A percentile compares a stretch with the other conserved stretches of the same genome.
Conservation (phyloP, 2,329 filamentous ascomycete species). For the Fusarium incarnatum region DNA sequence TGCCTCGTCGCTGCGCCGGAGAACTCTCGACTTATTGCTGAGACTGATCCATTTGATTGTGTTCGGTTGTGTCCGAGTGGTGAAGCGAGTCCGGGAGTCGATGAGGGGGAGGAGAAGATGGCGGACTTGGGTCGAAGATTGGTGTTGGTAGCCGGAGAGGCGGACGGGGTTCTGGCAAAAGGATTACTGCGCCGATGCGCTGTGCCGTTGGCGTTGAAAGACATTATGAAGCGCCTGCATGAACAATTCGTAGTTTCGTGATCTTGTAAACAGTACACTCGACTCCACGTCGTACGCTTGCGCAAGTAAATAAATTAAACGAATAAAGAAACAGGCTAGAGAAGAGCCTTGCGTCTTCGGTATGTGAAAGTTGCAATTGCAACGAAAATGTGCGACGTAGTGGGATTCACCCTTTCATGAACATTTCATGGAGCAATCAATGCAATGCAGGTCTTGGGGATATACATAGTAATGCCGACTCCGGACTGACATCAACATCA, state of each 20-base stretch:
- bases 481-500: constrained; percentile 36
- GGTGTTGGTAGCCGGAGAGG: constrained; percentile 69
- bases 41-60: constrained; percentile 71
- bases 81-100: constrained; percentile 54
- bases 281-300: constrained; percentile 22
- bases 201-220: constrained; percentile 52
- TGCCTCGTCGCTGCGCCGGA: constrained; percentile 40
- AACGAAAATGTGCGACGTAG: constrained; percentile 41
- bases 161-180: constrained; percentile 76
- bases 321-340: constrained; percentile 8
- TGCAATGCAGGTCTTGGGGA: constrained; percentile 38
- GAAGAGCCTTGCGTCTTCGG: constrained; percentile 7
- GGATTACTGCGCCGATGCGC: constrained; percentile 83
- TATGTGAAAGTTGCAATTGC: constrained; percentile 34
- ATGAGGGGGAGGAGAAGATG: constrained; percentile 72
- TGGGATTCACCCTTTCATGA: constrained; percentile 41
- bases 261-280: constrained; percentile 22
- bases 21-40: constrained; percentile 40
- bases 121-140: constrained; percentile 78
- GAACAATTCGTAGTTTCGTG: constrained; percentile 43
- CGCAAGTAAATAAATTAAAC: constrained; percentile 44
- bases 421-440: constrained; percentile 44
- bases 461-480: constrained; percentile 24
- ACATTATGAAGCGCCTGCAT: constrained; percentile 49
- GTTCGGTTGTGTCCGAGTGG: constrained; percentile 72